These are phyloP conservation scores for Beauveria rudraprayagi DNA, from an alignment of 2,329 filamentous ascomycete species.

Conservation along the genomic window DNA sequence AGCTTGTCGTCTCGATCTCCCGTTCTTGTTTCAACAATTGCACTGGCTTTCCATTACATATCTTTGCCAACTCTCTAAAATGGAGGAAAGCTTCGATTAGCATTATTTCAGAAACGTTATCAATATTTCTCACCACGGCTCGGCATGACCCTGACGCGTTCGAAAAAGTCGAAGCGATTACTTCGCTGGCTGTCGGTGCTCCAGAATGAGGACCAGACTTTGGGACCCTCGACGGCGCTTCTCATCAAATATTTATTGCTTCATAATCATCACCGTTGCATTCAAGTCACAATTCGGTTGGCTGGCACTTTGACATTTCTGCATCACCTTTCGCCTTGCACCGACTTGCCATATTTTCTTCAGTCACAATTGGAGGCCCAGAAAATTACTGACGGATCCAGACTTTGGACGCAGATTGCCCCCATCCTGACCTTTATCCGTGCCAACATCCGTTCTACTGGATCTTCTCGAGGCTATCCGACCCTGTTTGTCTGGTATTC, in stretches of 20 bases:
- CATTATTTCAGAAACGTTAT: slow-evolving; percentile 12
- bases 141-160: slow-evolving; percentile 21
- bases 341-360: slow-evolving; percentile 19
- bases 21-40: neutral
- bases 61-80: slow-evolving; percentile 8
- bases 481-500: slow-evolving; percentile 33
- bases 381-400: slow-evolving; percentile 23
- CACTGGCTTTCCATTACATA: neutral
- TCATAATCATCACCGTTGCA: slow-evolving; percentile 22
- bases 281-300: slow-evolving; percentile 22
- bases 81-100: slow-evolving; percentile 11
- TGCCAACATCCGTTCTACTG: slow-evolving; percentile 17
- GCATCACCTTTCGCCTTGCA: slow-evolving; percentile 14
- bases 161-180: slow-evolving; percentile 28
- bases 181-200: slow-evolving; percentile 22
- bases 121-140: slow-evolving; percentile 7
- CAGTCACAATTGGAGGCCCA: slow-evolving; percentile 20
- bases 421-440: slow-evolving; percentile 29
- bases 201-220: slow-evolving; percentile 31
- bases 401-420: slow-evolving; percentile 22
- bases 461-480: slow-evolving; percentile 22
- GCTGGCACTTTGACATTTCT: slow-evolving; percentile 20
- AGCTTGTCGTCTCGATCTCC: neutral
- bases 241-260: slow-evolving; percentile 25
- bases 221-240: slow-evolving; percentile 23